Base-by-base conservation (phyloP, 345 rosid species). In the rapeseed (Brassica napus) region DNA sequence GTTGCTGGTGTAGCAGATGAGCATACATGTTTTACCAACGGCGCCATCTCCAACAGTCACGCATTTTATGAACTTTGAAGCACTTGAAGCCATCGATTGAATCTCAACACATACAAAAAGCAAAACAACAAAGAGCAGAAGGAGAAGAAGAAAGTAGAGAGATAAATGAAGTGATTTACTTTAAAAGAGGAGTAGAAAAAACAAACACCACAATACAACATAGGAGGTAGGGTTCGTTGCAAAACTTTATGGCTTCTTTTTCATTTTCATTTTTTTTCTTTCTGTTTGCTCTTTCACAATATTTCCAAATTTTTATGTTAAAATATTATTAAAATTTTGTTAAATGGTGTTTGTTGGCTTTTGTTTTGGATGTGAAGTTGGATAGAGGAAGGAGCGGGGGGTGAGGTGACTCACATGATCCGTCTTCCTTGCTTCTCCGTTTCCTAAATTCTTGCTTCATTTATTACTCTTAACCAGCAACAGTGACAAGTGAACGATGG, bases 1-100 rank as follows among this genome's bases (percentile, higher is more conserved):
- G 74, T 81, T 81, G 78, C 81, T 76, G 60, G 81, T 81, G 84
- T 81, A 81, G 81, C 84, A 81, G 77, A 81, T 81, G 67, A 81
- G 84, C 84, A 81, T 81, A 81, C 84, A 81, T 7, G 84, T 81
- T 73, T 76, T 81, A 61, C 84, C 84, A 59, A 81, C 84, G 28
- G 84, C 84, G 28, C 84, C 84, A 81, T 81, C 84, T 2, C 84
- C 84, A 67, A 81, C 81, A 67, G 84, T 81, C 3, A 81, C 84
- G 67, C 81, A 81, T 37, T 81, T 81, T 65, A 81, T 81, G 62
- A 81, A 81, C 71, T 76, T 81, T 49, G 81, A 81, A 76, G 74
- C 81, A 76, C 81, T 81, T 61, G 77, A 76, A 16, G 84, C 78
- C 84, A 76, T 65, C 71, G 1, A 47, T 42, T 44, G 52, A 44